Conservation (phyloP, 768 basidiomycete species). For the Austroboletus eburneus region DNA sequence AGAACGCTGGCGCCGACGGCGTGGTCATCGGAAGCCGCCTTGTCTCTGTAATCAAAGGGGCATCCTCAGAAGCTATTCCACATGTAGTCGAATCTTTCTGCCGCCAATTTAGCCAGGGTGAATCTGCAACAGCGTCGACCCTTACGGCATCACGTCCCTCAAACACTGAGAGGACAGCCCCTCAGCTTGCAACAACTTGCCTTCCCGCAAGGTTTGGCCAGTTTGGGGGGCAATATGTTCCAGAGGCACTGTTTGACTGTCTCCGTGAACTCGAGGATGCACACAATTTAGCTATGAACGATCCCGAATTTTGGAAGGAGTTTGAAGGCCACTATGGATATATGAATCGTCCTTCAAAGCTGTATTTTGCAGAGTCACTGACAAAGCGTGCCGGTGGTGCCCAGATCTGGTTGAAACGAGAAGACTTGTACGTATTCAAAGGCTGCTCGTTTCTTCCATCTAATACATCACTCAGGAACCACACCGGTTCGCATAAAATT, state of each 20-base stretch:
- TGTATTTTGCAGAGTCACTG: constrained; percentile 89
- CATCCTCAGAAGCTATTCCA: constrained; percentile 46
- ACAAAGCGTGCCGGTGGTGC: constrained; percentile 91
- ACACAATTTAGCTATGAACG: constrained; percentile 80
- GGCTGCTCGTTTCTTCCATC: neutral
- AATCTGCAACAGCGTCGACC: constrained; percentile 15
- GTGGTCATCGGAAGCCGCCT: constrained; percentile 92
- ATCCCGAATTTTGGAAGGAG: constrained; percentile 92
- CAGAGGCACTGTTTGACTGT: constrained; percentile 93
- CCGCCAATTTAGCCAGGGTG: constrained; percentile 54
- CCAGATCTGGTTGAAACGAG: constrained; percentile 96
- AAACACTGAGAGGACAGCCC: constrained; percentile 5
- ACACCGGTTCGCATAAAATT: constrained; percentile 99
- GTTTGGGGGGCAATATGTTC: constrained; percentile 97
- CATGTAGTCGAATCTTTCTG: constrained; percentile 69
- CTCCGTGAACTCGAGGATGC: constrained; percentile 87
- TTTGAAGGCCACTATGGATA: constrained; percentile 84
- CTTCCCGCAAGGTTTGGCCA: constrained; percentile 88
- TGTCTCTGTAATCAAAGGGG: constrained; percentile 72
- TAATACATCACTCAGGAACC: constrained; percentile 58
- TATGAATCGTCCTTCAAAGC: constrained; percentile 89
- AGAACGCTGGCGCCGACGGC: constrained; percentile 87
- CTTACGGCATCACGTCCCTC: constrained; percentile 1
- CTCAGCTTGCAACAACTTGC: constrained; percentile 36
- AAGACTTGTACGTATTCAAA: constrained; percentile 63